Conservation (phyloP, 2,329 filamentous ascomycete genomes). For the Penicillium aurantiogriseum region DNA sequence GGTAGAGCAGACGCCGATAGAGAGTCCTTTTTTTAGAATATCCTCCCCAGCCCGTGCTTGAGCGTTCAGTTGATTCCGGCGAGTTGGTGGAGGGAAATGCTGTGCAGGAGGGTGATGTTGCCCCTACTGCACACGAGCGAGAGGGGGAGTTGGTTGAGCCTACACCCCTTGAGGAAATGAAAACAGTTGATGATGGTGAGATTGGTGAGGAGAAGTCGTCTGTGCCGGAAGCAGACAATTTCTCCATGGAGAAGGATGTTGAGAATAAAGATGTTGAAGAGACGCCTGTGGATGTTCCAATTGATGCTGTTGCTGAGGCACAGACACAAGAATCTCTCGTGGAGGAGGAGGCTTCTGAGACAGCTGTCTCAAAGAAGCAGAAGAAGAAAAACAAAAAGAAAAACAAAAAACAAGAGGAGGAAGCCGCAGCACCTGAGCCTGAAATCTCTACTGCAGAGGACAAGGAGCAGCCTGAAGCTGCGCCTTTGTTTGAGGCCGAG, state of each 20-base stretch:
- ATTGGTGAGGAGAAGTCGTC: constrained; percentile 1
- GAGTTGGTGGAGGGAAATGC: constrained; percentile 17
- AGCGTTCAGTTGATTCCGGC: constrained; percentile 23
- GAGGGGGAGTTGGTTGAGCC: constrained; percentile 7
- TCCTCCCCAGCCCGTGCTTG: constrained; percentile 33
- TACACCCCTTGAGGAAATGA: neutral
- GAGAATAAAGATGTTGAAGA: constrained; percentile 9
- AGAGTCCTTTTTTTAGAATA: constrained; percentile 33
- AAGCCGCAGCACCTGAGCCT: neutral
- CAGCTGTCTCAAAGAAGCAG: constrained; percentile 17
- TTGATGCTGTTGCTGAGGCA: constrained; percentile 3
- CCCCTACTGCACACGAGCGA: neutral
- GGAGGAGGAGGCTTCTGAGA: constrained; percentile 11
- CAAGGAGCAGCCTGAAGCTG: constrained; percentile 17
- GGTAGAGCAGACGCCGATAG: constrained; percentile 41
- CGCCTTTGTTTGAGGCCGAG: neutral
- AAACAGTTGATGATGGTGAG: neutral
- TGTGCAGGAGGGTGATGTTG: constrained; percentile 11
- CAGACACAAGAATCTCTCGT: neutral
- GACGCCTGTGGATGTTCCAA: constrained; percentile 3
- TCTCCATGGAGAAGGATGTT: neutral
- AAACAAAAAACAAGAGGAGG: constrained; percentile 13
- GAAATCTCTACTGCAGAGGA: constrained; percentile 16
- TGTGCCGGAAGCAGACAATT: constrained; percentile 5
- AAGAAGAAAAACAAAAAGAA: constrained; percentile 25